Conservation (phyloP, 257 asterid species). For the Solanum etuberosum region DNA sequence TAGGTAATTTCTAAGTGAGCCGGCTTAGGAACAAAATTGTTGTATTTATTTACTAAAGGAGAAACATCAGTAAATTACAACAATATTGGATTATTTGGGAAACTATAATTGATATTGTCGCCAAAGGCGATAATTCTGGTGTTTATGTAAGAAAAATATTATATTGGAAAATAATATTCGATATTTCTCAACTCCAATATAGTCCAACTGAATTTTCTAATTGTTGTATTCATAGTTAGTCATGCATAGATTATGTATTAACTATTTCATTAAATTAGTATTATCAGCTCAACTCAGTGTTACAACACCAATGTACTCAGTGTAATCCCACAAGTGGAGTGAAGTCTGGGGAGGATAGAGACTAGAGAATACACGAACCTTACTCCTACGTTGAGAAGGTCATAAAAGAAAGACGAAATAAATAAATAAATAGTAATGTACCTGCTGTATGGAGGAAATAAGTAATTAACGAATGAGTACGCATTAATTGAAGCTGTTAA, state of each 20-base stretch:
- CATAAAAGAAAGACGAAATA: neutral
- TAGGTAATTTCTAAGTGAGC: neutral
- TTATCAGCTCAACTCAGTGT: neutral
- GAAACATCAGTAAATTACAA: neutral
- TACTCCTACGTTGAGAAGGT: neutral
- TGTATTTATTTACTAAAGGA: neutral
- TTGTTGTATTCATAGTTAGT: neutral
- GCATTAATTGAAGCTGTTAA: neutral
- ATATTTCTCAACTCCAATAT: neutral
- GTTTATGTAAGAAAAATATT: neutral
- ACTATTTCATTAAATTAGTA: neutral
- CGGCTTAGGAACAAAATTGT: neutral
- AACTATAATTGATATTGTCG: neutral
- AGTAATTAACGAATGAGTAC: neutral
- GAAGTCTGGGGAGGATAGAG: accelerated
- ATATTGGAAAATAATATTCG: neutral
- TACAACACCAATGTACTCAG: neutral
- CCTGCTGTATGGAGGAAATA: neutral
- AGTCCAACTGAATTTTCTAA: neutral
- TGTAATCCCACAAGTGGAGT: neutral
- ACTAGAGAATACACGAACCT: too few species aligned
- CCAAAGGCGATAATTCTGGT: neutral
- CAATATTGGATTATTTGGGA: neutral
- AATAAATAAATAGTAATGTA: neutral
- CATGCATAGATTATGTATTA: neutral